Evolutionary conservation across 2,329 filamentous ascomycete species (phyloP), one percentile per base, ranked within the genome.

Genomic region (Sporothrix schenckii): DNA sequence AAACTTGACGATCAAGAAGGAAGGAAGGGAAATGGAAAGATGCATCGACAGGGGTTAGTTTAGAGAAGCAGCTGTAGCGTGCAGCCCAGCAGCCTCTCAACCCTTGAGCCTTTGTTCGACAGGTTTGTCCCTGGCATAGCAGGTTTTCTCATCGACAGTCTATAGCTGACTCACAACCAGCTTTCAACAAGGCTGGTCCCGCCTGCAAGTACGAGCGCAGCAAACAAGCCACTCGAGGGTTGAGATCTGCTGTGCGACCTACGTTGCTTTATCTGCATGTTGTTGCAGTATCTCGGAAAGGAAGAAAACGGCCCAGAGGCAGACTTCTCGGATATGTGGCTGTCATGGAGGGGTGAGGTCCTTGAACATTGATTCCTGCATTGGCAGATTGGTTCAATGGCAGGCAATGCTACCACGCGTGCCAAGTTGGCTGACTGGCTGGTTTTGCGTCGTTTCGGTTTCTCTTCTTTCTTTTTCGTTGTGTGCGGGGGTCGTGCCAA

Each of bases 1-100:
- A 53, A 14, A 7, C 34, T 21, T 19, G 63, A 52, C 47, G 63
- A 66, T 66, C 63, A 30, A n/a, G 63, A 66, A 52, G 47, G 47
- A 30, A 13, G 30, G 63, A 66, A 52, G 47, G 47, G 47, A 13
- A 7, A 50, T 14, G 27, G 27, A 27, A 39, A n/a, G 27, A 66
- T 19, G 41, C n/a, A 50, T 50, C 44, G 41, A 21, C 44, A 65
- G 41, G 61, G 41, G 27, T 49, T 14, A 11, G 50, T 53, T 53
- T 30, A 34, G 7, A 34, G 6, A 34, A 34, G 34, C 16, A 34
- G 27, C 34, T 27, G 21, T 39, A 61, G 56, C 34, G 13, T 44
- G 24, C 54, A 60, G 56, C 34, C 41, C 4, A 16, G 4, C 13
- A 49, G 44, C 14, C 44, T 49, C 19, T 49, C 34, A 9, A 9